Base-by-base conservation (phyloP, 169 alveolate genomes). In the Eimeria necatrix region DNA sequence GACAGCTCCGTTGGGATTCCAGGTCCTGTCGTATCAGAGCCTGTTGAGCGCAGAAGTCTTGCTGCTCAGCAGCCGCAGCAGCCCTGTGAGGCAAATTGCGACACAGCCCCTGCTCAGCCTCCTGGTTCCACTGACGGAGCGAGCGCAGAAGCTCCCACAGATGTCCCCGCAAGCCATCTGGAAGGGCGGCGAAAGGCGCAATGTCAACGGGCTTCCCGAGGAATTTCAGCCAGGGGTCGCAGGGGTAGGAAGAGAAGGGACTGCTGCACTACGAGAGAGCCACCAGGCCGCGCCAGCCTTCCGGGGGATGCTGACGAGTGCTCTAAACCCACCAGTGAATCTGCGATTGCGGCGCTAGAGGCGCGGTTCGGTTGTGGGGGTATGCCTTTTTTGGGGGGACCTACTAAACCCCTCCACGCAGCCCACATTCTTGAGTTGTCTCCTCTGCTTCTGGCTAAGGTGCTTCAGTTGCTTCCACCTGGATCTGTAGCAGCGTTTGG, bases 191-290 rank as follows among this genome's bases (percentile, higher is more conserved):
- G 26, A 24, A 64, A n/a, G 26, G 73, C 53, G 9, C 90, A 81
- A 70, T 52, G 26, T 41, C 87, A 46, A 12, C 61, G 70, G 32
- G 92, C 41, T 32, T 59, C 59, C 20, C 92, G 92, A 24, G 59
- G 92, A n/a, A 18, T 78, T 1, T 60, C 92, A 4, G 78, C 80
- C 12, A 56, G 78, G 61, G 41, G 64, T 46, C 78, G 92, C 20
- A 84, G 92, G 78, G 92, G 92, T 48, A 84, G 92, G 61, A 59
- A 84, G 78, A 56, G 92, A 60, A 59, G 92, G 68, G 92, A 84
- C 18, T 84, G 76, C 52, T 68, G 92, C 78, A 9, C 56, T 41
- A 10, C 56, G 51, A 84, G 76, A 41, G 78, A 59, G 41, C 71
- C 26, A 4, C 32, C 73, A 16, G 49, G 90, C 7, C 51, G 71